A percentile compares a stretch with the other conserved stretches of the same genome.
These are phyloP conservation scores for Globisporangium parvum DNA, from an alignment of 352 stramenopile genomes.

Conservation along the genomic window DNA sequence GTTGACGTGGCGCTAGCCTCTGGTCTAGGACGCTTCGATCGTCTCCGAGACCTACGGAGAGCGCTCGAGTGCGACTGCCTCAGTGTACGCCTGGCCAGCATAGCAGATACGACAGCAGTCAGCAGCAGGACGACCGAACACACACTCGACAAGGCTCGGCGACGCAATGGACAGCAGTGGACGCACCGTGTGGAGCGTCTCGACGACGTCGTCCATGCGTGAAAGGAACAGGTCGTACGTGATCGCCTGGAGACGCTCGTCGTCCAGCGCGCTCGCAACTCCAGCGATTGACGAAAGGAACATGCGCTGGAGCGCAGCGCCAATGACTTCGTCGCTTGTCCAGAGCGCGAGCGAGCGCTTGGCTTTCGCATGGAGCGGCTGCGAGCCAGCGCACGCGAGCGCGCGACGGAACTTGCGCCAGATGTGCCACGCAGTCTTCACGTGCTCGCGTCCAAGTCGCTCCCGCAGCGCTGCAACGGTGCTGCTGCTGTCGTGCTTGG, in stretches of 20 bases:
- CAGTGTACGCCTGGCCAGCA: constrained; percentile 19
- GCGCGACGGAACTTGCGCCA: constrained; percentile 59
- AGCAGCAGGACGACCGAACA: not conserved
- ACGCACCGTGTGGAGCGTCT: constrained; percentile 39
- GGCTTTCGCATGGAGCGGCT: constrained; percentile 32
- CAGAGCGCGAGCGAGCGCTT: constrained; percentile 53
- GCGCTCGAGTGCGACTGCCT: constrained; percentile 18
- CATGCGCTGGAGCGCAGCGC: constrained; percentile 26
- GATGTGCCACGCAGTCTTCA: constrained; percentile 64
- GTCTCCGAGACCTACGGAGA: no score
- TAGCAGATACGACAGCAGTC: no score
- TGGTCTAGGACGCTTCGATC: not conserved
- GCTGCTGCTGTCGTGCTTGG: no score
- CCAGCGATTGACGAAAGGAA: constrained; percentile 18
- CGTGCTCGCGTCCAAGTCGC: constrained; percentile 52
- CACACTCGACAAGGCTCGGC: no score
- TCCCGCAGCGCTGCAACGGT: constrained; percentile 21
- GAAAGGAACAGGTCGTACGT: constrained; percentile 38
- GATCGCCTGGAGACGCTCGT: constrained; percentile 16
- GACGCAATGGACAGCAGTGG: no score
- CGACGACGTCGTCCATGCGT: constrained; percentile 37
- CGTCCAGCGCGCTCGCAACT: not conserved
- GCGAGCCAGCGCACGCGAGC: constrained; percentile 4
- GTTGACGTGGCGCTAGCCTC: not conserved
- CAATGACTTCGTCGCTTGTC: constrained; percentile 58